These are phyloP conservation scores for Vinca major DNA, from an alignment of 305 asterid species.

Conservation along the genomic window DNA sequence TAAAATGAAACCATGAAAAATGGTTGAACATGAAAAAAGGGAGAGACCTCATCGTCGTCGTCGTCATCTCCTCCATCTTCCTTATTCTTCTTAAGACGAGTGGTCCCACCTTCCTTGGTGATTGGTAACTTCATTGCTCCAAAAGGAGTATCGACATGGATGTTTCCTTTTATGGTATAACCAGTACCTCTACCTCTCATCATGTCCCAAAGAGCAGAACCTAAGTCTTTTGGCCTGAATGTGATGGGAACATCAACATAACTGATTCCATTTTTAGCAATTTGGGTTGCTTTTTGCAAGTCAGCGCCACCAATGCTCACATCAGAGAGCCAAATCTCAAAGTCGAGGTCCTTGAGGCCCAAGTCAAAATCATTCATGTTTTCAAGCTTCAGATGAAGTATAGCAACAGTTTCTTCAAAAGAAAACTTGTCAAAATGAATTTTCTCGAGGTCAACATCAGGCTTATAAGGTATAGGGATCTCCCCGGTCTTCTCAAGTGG, in stretches of 20 bases:
- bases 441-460: slow-evolving; percentile 75
- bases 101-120: slow-evolving; percentile 79
- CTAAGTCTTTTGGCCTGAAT: slow-evolving; percentile 94
- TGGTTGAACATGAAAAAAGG: not conserved
- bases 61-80: slow-evolving; percentile 64
- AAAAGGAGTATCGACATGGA: slow-evolving; percentile 75
- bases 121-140: slow-evolving; percentile 94
- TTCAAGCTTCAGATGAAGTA: slow-evolving; percentile 72
- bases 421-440: slow-evolving; percentile 69
- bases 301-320: slow-evolving; percentile 73
- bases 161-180: slow-evolving; percentile 70
- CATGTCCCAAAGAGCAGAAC: slow-evolving; percentile 99
- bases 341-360: slow-evolving; percentile 69
- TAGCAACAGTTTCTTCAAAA: slow-evolving; percentile 70
- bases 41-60: slow-evolving; percentile 49
- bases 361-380: slow-evolving; percentile 85
- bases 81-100: slow-evolving; percentile 74
- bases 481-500: slow-evolving; percentile 90
- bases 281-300: slow-evolving; percentile 40
- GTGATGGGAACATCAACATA: slow-evolving; percentile 71
- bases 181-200: slow-evolving; percentile 85
- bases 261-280: slow-evolving; percentile 54
- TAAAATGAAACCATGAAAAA: not conserved
- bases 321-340: slow-evolving; percentile 74
- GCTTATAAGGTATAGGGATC: slow-evolving; percentile 87